These are phyloP conservation scores for Candida sanyiensis DNA, from an alignment of 805 yeast species.

Conservation along the genomic window DNA sequence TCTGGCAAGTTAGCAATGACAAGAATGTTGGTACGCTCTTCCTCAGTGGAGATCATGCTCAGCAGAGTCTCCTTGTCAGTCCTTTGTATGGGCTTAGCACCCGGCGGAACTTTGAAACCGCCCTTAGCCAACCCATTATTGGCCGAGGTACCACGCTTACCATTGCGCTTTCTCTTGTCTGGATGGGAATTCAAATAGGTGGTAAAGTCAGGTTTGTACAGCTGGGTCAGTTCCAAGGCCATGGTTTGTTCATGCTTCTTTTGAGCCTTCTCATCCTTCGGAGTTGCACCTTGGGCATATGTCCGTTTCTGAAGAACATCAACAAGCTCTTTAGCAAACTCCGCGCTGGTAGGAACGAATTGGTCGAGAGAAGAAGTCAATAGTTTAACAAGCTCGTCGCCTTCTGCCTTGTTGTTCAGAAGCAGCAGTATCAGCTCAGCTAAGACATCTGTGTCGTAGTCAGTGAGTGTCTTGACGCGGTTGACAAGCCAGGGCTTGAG, in stretches of 20 bases:
- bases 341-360: constrained; percentile 29
- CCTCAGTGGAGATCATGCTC: neutral
- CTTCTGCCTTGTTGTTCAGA: constrained; percentile 32
- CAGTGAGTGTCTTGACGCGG: constrained; percentile 24
- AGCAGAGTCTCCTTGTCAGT: neutral
- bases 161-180: constrained; percentile 7
- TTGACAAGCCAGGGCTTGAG: constrained; percentile 27
- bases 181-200: constrained; percentile 11
- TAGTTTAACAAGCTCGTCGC: constrained; percentile 28
- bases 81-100: neutral
- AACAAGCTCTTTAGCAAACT: constrained; percentile 26
- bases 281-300: constrained; percentile 2
- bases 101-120: neutral
- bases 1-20: constrained; percentile 40
- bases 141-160: neutral
- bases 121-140: neutral
- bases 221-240: constrained; percentile 11
- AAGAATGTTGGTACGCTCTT: constrained; percentile 19
- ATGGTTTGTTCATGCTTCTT: constrained; percentile 9
- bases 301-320: constrained; percentile 17
- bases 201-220: constrained; percentile 13
- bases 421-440: constrained; percentile 41
- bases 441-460: constrained; percentile 38
- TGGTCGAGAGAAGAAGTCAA: constrained; percentile 34
- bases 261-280: constrained; percentile 2